Evolutionary conservation across 2,329 filamentous ascomycete species (phyloP).

Genomic region (Diaporthe citrichinensis): DNA sequence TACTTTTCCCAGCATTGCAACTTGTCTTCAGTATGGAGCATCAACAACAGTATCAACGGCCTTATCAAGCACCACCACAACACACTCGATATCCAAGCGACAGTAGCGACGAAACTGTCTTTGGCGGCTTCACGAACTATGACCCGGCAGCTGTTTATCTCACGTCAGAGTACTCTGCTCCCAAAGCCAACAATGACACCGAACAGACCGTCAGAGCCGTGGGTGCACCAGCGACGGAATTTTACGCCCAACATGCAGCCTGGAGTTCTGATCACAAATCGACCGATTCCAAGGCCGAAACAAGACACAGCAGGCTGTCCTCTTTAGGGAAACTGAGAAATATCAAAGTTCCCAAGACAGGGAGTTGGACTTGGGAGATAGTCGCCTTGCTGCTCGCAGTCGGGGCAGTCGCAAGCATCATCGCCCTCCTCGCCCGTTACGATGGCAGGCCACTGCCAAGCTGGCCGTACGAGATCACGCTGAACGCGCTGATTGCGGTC

Average conservation of each 20-base stretch:
- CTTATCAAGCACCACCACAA: neutral
- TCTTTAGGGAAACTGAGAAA: neutral
- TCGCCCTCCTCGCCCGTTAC: constrained; percentile 50
- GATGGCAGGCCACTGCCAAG: constrained; percentile 48
- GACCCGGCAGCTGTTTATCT: constrained; percentile 12
- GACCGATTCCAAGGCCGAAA: neutral
- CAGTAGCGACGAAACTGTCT: constrained; percentile 13
- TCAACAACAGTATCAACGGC: neutral
- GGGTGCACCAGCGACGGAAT: neutral
- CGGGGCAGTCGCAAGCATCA: constrained; percentile 47
- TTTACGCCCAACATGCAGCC: neutral
- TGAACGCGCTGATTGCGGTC: constrained; percentile 52
- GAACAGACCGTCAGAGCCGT: neutral
- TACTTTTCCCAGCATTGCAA: neutral
- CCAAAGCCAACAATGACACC: neutral
- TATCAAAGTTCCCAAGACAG: constrained; percentile 40
- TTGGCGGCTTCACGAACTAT: neutral
- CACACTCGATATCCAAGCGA: constrained; percentile 22
- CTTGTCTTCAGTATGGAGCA: neutral
- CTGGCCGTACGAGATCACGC: constrained; percentile 51
- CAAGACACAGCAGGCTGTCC: neutral
- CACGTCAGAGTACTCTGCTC: neutral
- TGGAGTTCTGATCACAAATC: neutral
- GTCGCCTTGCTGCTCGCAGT: constrained; percentile 47
- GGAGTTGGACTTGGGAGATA: constrained; percentile 49